Base-by-base conservation (phyloP, 169 alveolate species). In the Cytauxzoon felis region DNA sequence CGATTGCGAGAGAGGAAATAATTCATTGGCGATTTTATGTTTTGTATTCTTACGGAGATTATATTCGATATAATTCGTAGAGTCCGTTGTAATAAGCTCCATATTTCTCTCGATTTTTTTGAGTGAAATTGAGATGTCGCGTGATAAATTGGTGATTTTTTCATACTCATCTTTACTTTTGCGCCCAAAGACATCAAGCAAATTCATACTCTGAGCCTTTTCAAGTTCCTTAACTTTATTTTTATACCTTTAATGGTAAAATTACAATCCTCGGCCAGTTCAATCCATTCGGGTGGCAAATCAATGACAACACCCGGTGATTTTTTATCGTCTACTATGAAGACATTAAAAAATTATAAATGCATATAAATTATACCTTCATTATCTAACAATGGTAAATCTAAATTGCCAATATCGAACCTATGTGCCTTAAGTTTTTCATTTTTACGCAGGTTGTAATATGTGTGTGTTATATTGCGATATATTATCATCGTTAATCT, bases 351-450 rank as follows among this genome's bases (percentile, higher is more conserved):
- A 48, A 11, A 16, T 11, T 13, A 9, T 9, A 48, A 9, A 11
- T 48, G 41, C 9, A 47, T 13, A 16, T 9, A 48, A 11, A 9
- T 48, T n/a, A n/a, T n/a, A n/a, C 59, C 4, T 3, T 59, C 33
- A 26, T 40, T 18, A 1, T 45, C 72, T 21, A 62, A 50, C 5
- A 65, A 70, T 24, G 78, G 76, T 30, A 61, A 26, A 38, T 73
- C 79, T 2, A 47, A 72, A 62, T 64, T 50, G 16, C 70, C 70
- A 24, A 60, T 42, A 30, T 73, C 84, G 27, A 73, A 73, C 42
- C 84, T 59, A 48, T 73, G 84, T 19, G 71, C 78, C 73, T 73
- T 73, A 23, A 64, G 78, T 70, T 52, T 63, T 41, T 73, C 84
- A 47, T 73, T 73, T 43, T 49, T 64, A 47, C 76, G 69, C 16